Percentiles rank a stretch among this genome's conserved stretches.
Evolutionary conservation across 306 rosid species (phyloP).

Genomic region (Casuarina equisetifolia): DNA sequence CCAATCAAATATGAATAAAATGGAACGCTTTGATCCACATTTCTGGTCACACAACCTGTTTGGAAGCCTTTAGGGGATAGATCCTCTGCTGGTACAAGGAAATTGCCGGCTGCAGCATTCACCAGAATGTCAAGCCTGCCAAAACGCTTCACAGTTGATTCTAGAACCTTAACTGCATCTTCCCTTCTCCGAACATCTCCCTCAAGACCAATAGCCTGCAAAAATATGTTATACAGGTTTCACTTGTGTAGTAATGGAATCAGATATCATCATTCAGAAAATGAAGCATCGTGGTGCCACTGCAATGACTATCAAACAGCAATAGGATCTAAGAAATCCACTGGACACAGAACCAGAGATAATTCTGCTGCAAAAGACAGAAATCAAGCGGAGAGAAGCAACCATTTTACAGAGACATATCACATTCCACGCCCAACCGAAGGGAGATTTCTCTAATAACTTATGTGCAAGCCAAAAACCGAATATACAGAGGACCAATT

Average conservation of each 20-base stretch:
- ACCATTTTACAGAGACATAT: background rate
- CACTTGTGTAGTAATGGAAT: background rate
- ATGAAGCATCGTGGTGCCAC: background rate
- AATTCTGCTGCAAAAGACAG: background rate
- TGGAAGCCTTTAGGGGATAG: conserved; percentile 92
- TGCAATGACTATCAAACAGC: background rate
- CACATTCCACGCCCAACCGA: background rate
- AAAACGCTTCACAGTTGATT: conserved; percentile 64
- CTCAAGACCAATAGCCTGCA: conserved; percentile 74
- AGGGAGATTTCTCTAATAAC: background rate
- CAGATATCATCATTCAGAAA: background rate
- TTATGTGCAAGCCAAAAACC: background rate
- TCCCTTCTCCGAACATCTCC: conserved; percentile 90
- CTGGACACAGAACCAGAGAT: background rate
- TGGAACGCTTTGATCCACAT: background rate
- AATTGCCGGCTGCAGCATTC: conserved; percentile 91
- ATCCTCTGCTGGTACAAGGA: conserved; percentile 78
- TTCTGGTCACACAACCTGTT: conserved; percentile 51
- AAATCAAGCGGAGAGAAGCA: background rate
- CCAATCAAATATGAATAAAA: background rate
- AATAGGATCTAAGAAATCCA: background rate
- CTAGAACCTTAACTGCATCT: conserved; percentile 72
- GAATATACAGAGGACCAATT: background rate
- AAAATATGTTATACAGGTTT: background rate
- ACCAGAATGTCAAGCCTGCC: conserved; percentile 86